A percentile compares a stretch with the other conserved stretches of the same genome.
phyloP scores from a whole-genome alignment of 352 stramenopile species.

The Globisporangium acanthophoron region DNA sequence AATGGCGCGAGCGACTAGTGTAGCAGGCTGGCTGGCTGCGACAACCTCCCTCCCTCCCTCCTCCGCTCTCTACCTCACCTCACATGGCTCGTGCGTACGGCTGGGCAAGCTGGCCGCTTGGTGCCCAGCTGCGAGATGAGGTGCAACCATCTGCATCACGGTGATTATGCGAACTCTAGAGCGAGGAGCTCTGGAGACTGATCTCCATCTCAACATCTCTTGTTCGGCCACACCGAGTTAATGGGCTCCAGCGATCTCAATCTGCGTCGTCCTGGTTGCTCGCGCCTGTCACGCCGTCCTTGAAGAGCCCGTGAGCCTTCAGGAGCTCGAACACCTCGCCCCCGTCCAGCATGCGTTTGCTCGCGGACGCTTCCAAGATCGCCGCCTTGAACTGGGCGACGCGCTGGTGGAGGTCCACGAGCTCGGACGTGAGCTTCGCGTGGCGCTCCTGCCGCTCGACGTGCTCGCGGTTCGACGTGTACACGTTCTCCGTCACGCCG shows the following conservation, averaged over 20 bases:
- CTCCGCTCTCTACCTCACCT: background rate
- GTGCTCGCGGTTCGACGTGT: slow-evolving; percentile 45
- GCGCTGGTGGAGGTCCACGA: slow-evolving; percentile 27
- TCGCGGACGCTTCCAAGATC: slow-evolving; percentile 32
- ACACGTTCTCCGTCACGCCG: slow-evolving; percentile 67
- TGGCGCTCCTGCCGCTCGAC: slow-evolving; percentile 31
- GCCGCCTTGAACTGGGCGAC: slow-evolving; percentile 33
- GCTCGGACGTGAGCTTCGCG: slow-evolving; percentile 20
- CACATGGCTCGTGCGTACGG: background rate
- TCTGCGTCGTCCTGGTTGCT: slow-evolving; percentile 26
- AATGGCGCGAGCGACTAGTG: background rate
- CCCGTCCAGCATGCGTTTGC: slow-evolving; percentile 47
- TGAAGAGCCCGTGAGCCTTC: slow-evolving; percentile 23
- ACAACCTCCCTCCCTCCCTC: background rate
- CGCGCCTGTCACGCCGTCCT: slow-evolving; percentile 6
- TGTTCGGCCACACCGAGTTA: too few species aligned
- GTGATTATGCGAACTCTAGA: background rate
- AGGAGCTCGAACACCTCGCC: slow-evolving; percentile 48
- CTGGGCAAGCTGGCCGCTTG: too few species aligned
- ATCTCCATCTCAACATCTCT: too few species aligned
- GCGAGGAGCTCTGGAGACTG: too few species aligned
- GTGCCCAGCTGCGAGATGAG: background rate
- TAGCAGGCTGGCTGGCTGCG: background rate
- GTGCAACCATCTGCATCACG: background rate
- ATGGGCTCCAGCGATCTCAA: background rate